These are phyloP conservation scores for Cicer chorassanicum DNA, from an alignment of 306 rosid genomes.

Conservation along the genomic window DNA sequence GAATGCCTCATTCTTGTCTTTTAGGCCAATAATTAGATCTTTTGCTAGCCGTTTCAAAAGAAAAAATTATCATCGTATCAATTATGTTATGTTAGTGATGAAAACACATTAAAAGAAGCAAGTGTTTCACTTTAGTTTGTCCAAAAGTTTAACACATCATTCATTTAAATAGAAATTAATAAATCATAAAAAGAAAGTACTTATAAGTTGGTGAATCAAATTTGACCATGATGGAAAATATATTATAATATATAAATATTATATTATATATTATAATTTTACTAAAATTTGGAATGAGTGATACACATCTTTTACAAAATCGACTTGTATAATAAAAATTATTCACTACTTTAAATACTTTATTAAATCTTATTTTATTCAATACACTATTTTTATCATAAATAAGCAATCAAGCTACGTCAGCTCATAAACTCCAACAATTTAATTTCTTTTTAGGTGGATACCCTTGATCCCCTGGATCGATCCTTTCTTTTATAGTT, in stretches of 20 bases:
- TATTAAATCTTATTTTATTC: too few species aligned
- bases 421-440: conserved; percentile 50
- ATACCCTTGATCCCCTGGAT: conserved; percentile 49
- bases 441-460: conserved; percentile 58
- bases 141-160: conserved; percentile 43
- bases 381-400: too few species aligned
- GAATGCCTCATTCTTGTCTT: conserved; percentile 11
- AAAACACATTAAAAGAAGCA: conserved; percentile 29
- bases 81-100: conserved; percentile 7
- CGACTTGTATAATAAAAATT: too few species aligned
- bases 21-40: conserved; percentile 31
- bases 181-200: conserved; percentile 19
- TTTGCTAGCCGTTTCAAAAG: not conserved
- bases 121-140: conserved; percentile 28
- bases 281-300: too few species aligned
- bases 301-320: too few species aligned
- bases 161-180: conserved; percentile 28
- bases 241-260: too few species aligned
- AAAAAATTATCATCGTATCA: conserved; percentile 8
- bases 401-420: not conserved
- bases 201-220: conserved; percentile 18
- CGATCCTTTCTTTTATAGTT: conserved; percentile 33
- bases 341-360: too few species aligned
- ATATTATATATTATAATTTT: too few species aligned
- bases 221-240: too few species aligned